Percentiles rank a stretch among this genome's conserved stretches.
Conservation (phyloP, 202 grass and related monocot species). For the Zizania palustris region DNA sequence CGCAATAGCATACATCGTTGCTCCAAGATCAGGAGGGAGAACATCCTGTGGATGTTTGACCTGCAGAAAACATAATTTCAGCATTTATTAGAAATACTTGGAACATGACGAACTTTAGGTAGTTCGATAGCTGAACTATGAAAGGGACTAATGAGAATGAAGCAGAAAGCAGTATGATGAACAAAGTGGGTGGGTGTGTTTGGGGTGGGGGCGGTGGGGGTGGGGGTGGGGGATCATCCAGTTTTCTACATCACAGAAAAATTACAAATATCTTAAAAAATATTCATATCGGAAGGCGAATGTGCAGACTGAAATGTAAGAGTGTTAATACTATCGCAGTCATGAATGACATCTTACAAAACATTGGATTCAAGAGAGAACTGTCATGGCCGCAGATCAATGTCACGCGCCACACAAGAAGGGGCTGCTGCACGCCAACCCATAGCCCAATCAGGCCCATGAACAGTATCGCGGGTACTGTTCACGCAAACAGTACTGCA, state of each 20-base stretch:
- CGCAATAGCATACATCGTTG: conserved; percentile 75
- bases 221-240: background rate
- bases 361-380: background rate
- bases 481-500: too few species aligned
- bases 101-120: background rate
- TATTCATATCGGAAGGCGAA: background rate
- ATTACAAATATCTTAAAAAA: background rate
- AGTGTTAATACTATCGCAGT: background rate
- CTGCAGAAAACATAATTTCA: conserved; percentile 48
- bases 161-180: background rate
- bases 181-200: background rate
- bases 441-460: too few species aligned
- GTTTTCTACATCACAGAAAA: background rate
- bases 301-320: conserved; percentile 2
- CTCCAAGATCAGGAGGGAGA: conserved; percentile 70
- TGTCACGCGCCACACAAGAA: too few species aligned
- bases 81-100: conserved; percentile 30
- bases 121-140: too few species aligned
- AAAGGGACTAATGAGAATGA: background rate
- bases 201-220: too few species aligned
- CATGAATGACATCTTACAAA: conserved; percentile 1
- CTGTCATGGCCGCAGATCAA: too few species aligned
- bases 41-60: conserved; percentile 71
- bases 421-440: too few species aligned
- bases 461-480: too few species aligned